Percentiles rank a stretch among this genome's conserved stretches.
Evolutionary conservation across 148 eudicot genomes (phyloP).

Genomic region (Arbutus unedo): DNA sequence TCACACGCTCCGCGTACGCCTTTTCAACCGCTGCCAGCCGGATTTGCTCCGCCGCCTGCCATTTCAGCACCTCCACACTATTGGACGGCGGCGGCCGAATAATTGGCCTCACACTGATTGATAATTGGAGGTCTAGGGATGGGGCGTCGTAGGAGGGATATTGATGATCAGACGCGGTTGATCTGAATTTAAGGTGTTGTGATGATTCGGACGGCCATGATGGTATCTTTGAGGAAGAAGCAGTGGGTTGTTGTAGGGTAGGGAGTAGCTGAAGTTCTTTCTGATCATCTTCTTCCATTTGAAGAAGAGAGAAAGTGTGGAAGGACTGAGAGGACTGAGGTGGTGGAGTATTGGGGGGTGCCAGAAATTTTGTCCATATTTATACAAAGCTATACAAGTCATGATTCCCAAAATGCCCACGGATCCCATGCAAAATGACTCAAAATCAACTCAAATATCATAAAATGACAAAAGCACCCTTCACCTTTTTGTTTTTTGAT

Average conservation of each 20-base stretch:
- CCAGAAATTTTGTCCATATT: conserved; percentile 9
- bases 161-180: conserved; percentile 6
- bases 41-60: conserved; percentile 86
- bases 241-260: conserved; percentile 24
- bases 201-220: conserved; percentile 26
- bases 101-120: conserved; percentile 53
- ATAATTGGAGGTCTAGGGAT: conserved; percentile 67
- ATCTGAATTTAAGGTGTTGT: conserved; percentile 3
- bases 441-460: neutral
- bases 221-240: conserved; percentile 23
- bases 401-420: conserved; percentile 12
- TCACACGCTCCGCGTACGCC: conserved; percentile 81
- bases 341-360: conserved; percentile 20
- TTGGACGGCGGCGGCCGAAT: conserved; percentile 7
- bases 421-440: conserved; percentile 17
- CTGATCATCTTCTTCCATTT: conserved; percentile 67
- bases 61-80: conserved; percentile 46
- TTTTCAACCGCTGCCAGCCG: conserved; percentile 73
- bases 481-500: neutral
- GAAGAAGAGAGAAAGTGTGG: conserved; percentile 17
- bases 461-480: conserved; percentile 18
- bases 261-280: conserved; percentile 78
- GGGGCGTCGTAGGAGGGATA: conserved; percentile 22
- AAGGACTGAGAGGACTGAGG: conserved; percentile 10
- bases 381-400: neutral